Percentiles rank a stretch among this genome's conserved stretches.
Evolutionary conservation across 306 rosid species (phyloP).

Genomic region (Begonia peltatifolia): DNA sequence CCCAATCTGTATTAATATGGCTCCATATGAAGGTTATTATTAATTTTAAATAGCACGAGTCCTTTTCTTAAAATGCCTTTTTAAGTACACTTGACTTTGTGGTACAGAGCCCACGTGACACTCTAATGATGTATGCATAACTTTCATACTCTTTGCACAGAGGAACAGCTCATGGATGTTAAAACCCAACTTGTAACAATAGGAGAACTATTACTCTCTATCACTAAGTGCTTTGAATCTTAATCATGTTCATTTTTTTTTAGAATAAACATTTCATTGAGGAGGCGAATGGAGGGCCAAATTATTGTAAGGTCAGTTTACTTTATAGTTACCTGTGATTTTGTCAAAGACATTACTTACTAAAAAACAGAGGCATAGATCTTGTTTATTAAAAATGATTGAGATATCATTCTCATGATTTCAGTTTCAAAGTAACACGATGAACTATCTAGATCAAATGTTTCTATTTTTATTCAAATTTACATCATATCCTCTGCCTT

Average conservation of each 20-base stretch:
- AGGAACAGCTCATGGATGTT: too few relatives aligned
- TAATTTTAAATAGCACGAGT: too few relatives aligned
- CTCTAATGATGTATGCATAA: conserved; percentile 1
- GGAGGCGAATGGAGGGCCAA: conserved; percentile 34
- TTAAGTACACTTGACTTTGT: not conserved
- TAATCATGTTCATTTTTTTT: conserved; percentile 10
- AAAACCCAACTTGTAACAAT: too few relatives aligned
- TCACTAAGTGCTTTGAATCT: not conserved
- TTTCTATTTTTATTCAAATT: not conserved
- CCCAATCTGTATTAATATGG: too few relatives aligned
- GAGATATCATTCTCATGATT: too few relatives aligned
- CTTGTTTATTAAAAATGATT: too few relatives aligned
- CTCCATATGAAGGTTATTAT: too few relatives aligned
- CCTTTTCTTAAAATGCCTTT: too few relatives aligned
- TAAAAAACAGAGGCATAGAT: not conserved
- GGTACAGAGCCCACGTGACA: too few relatives aligned
- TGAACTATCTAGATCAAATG: not conserved
- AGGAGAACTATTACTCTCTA: not conserved
- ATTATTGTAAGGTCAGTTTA: conserved; percentile 51
- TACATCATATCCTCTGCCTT: too few relatives aligned
- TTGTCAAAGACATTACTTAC: not conserved
- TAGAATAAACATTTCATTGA: conserved; percentile 48
- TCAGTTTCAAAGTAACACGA: not conserved
- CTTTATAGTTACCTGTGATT: conserved; percentile 1
- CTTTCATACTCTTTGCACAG: too few relatives aligned